Base-by-base conservation (phyloP, 2,329 filamentous ascomycete species). In the Microdochium paspali region DNA sequence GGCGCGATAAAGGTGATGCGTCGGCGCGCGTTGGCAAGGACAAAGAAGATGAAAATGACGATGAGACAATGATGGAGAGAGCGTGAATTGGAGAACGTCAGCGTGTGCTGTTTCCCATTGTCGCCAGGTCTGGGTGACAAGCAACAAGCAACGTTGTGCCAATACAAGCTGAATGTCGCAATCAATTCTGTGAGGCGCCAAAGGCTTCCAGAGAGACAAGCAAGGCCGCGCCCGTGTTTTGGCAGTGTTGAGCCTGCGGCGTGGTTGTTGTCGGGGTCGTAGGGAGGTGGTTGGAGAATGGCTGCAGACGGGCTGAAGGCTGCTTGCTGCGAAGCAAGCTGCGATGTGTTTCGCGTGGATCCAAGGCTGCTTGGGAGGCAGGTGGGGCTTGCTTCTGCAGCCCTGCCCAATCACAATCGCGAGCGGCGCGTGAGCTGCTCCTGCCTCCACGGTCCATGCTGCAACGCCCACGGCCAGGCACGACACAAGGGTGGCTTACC, bases 81-180 rank as follows among this genome's bases (percentile, higher is more conserved):
- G 35, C 46, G 7, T n/a, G 50, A 46, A 52, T 53, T 46, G 52
- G 50, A 44, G 44, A 53, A 26, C 49, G 43, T 52, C 47, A 54
- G 44, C 53, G 51, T 56, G 54, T 53, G 54, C 53, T 52, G 53
- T 51, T 51, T 50, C 58, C 50, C 55, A 56, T 54, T 49, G 50
- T 57, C 51, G 23, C 23, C 35, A 40, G n/a, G 35, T 7, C 35
- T 35, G 44, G 46, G 28, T 39, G 46, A 45, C 23, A 35, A 46
- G 46, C 45, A 40, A 48, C 50, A 47, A 6, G 35, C 35, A 40
- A 20, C 18, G n/a, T 40, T 40, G 35, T 40, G 35, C 35, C 15
- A 40, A 21, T n/a, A 40, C 35, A 21, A 40, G 35, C 35, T 21
- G 35, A 20, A 18, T 18, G 35, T 20, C 18, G 35, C 35, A 40